Conservation (phyloP, 192 early-diverging fungal genomes). For the Podila epicladia region DNA sequence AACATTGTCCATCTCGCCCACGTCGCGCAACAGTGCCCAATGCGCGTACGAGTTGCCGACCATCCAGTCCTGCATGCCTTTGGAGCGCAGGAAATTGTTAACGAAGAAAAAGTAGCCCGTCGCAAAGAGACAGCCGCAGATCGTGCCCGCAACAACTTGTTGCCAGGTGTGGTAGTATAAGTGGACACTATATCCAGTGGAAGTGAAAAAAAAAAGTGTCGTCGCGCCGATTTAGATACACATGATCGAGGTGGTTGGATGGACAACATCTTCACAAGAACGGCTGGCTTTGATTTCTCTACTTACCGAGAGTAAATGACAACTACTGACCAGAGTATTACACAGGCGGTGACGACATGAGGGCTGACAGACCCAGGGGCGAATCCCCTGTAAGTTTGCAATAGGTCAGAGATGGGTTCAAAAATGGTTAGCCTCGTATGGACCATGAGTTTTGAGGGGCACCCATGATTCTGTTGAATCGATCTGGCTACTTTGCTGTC, state of each 20-base stretch:
- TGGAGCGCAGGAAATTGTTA: constrained; percentile 50
- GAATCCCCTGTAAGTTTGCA: constrained; percentile 2
- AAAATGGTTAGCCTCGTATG: too few species aligned
- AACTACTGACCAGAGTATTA: constrained; percentile 19
- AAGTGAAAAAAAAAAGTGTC: neutral
- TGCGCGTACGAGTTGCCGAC: constrained; percentile 27
- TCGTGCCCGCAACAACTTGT: constrained; percentile 74
- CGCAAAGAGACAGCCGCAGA: constrained; percentile 66
- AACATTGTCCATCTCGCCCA: constrained; percentile 29
- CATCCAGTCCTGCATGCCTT: constrained; percentile 53
- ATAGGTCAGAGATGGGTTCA: neutral
- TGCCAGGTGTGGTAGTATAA: constrained; percentile 75
- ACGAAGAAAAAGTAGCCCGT: constrained; percentile 64
- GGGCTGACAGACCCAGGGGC: constrained; percentile 18
- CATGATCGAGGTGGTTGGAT: neutral
- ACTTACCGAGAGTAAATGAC: constrained; percentile 48
- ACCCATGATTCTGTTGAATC: neutral
- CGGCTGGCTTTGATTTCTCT: neutral
- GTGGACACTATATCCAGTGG: constrained; percentile 62
- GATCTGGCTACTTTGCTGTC: neutral
- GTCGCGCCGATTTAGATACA: neutral
- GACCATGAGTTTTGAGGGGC: neutral
- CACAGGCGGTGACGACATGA: constrained; percentile 16
- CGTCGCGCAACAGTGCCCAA: constrained; percentile 22
- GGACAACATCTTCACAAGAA: too few species aligned